Evolutionary conservation across 768 basidiomycete species (phyloP).

Genomic region (Obba rivulosa): DNA sequence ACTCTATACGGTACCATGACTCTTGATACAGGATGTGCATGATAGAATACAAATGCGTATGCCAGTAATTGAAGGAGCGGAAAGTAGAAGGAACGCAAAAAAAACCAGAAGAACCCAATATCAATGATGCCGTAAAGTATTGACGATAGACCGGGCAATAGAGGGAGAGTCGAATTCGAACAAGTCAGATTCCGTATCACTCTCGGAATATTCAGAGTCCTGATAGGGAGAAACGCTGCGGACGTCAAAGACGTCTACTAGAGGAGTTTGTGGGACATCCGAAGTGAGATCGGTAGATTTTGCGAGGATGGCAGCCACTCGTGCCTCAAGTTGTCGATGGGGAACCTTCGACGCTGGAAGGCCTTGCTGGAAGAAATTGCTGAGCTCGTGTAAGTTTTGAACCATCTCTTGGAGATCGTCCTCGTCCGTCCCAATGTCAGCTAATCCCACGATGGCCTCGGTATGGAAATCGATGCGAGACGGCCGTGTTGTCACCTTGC

Average conservation of each 20-base stretch:
- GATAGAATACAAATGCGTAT: no score
- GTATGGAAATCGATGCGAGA: slow-evolving; percentile 72
- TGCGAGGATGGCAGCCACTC: slow-evolving; percentile 77
- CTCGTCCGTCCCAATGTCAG: slow-evolving; percentile 23
- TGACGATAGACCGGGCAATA: slow-evolving; percentile 11
- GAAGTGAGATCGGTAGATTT: slow-evolving; percentile 55
- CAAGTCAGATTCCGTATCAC: slow-evolving; percentile 27
- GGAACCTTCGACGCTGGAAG: slow-evolving; percentile 7
- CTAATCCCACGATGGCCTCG: slow-evolving; percentile 39
- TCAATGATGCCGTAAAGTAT: background rate
- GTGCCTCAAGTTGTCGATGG: slow-evolving; percentile 52
- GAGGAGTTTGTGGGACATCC: slow-evolving; percentile 74
- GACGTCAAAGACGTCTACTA: slow-evolving; percentile 70
- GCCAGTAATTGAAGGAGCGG: no score
- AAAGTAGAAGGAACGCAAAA: no score
- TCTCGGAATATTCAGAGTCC: slow-evolving; percentile 24
- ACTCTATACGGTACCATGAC: no score
- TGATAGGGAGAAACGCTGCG: slow-evolving; percentile 29
- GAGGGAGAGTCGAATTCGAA: slow-evolving; percentile 31
- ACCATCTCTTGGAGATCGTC: slow-evolving; percentile 76
- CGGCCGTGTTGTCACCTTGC: slow-evolving; percentile 64
- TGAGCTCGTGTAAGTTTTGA: slow-evolving; percentile 71
- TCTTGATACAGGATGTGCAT: no score
- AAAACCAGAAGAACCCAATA: no score
- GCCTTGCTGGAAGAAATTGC: slow-evolving; percentile 63